phyloP scores from a whole-genome alignment of 768 basidiomycete genomes.

The Pleurotus tuoliensis region DNA sequence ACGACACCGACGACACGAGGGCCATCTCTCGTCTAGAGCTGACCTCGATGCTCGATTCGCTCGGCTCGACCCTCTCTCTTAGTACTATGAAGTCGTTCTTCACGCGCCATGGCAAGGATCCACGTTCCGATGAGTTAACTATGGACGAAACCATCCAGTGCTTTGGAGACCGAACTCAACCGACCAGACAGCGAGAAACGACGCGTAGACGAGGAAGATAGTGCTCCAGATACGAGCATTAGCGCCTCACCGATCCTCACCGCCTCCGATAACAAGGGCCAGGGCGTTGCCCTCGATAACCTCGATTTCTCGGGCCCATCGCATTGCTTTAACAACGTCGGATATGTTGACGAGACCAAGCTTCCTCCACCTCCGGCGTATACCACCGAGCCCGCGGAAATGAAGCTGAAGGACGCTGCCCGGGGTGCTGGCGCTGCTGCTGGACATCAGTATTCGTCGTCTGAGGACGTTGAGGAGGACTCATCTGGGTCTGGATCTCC shows the following conservation, averaged over 20 bases:
- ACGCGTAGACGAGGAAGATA: constrained; percentile 48
- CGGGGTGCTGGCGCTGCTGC: constrained; percentile 25
- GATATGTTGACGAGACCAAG: constrained; percentile 7
- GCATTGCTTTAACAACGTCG: constrained; percentile 17
- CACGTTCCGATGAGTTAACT: constrained; percentile 66
- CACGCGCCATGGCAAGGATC: constrained; percentile 59
- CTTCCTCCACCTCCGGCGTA: constrained; percentile 19
- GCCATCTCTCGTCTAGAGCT: constrained; percentile 80
- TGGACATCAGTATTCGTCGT: constrained; percentile 31
- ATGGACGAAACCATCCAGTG: constrained; percentile 78
- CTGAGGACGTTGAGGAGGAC: constrained; percentile 35
- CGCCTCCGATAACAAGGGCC: constrained; percentile 33
- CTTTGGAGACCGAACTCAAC: constrained; percentile 80
- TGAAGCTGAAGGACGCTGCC: constrained; percentile 32
- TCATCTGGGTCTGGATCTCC: constrained; percentile 18
- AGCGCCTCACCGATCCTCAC: constrained; percentile 50
- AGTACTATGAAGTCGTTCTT: constrained; percentile 84
- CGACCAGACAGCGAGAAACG: constrained; percentile 72
- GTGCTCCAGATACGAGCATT: constrained; percentile 42
- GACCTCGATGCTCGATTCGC: constrained; percentile 93
- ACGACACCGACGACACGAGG: constrained; percentile 82
- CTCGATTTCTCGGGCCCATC: constrained; percentile 61
- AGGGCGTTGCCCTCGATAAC: constrained; percentile 45
- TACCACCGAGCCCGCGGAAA: constrained; percentile 44
- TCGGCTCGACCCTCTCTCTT: constrained; percentile 85